Conservation (phyloP, 768 basidiomycete genomes). For the Macrolepiota fuliginosa region DNA sequence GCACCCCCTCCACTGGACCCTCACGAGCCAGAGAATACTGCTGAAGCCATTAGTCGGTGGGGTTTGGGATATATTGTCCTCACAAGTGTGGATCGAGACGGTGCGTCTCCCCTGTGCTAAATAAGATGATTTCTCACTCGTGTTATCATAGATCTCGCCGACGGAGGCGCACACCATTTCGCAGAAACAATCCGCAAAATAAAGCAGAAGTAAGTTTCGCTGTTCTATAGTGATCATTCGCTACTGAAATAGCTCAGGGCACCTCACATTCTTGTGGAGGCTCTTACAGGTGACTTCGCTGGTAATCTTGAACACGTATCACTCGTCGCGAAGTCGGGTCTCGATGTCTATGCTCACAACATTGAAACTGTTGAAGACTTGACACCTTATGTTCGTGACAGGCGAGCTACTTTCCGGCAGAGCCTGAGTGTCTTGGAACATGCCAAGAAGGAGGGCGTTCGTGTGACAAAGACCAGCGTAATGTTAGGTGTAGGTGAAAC, state of each 20-base stretch:
- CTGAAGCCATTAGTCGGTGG: constrained; percentile 97
- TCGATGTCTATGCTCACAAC: constrained; percentile 99
- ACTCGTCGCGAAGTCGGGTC: constrained; percentile 84
- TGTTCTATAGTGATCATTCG: not conserved
- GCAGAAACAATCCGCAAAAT: constrained; percentile 94
- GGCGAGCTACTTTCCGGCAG: constrained; percentile 87
- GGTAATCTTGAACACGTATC: constrained; percentile 75
- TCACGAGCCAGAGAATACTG: constrained; percentile 97
- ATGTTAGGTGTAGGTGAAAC: constrained; percentile 98
- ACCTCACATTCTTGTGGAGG: constrained; percentile 94
- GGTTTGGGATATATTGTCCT: constrained; percentile 97
- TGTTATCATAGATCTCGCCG: constrained; percentile 67
- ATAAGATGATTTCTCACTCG: not conserved
- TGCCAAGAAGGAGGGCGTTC: constrained; percentile 81
- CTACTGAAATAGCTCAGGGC: constrained; percentile 50
- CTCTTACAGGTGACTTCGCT: constrained; percentile 92
- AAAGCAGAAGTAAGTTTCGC: constrained; percentile 79
- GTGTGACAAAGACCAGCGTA: constrained; percentile 95
- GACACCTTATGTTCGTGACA: constrained; percentile 94
- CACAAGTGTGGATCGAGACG: constrained; percentile 96
- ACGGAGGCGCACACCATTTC: constrained; percentile 93
- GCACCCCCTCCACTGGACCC: constrained; percentile 89
- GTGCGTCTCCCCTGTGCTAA: constrained; percentile 39
- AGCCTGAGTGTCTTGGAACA: constrained; percentile 78
- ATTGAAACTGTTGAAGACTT: constrained; percentile 93